phyloP scores from a whole-genome alignment of 306 rosid species.

The Quillaja saponaria region DNA sequence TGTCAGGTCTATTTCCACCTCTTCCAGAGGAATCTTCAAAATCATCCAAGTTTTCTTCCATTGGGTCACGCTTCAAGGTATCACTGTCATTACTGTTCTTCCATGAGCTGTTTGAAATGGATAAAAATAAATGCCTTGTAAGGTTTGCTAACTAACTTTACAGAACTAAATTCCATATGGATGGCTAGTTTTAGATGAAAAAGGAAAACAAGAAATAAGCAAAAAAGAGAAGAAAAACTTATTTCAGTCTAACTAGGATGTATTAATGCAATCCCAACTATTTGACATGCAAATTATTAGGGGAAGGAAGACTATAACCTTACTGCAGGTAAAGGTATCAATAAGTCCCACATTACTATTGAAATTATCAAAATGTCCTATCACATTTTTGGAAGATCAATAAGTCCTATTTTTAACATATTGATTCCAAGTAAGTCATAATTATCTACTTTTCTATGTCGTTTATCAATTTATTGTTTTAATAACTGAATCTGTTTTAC shows the following conservation, averaged over 20 bases:
- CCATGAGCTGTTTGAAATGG: slow-evolving; percentile 6
- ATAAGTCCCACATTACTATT: no score
- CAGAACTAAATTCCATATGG: not conserved
- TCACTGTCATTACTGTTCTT: not conserved
- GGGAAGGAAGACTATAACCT: no score
- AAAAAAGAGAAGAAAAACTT: not conserved
- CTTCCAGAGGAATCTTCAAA: slow-evolving; percentile 87
- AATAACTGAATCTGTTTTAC: no score
- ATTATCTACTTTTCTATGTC: no score
- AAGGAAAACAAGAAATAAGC: no score
- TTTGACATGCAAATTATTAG: not conserved
- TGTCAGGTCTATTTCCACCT: slow-evolving; percentile 83
- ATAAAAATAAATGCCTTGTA: not conserved
- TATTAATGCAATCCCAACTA: not conserved
- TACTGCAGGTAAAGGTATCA: no score
- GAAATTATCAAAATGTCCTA: no score
- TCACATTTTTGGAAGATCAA: no score
- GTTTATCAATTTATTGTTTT: no score
- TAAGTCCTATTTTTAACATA: no score
- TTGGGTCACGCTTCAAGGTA: slow-evolving; percentile 98
- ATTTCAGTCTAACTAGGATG: not conserved
- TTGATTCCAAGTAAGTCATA: no score
- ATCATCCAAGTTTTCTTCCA: slow-evolving; percentile 94
- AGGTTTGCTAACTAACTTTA: slow-evolving; percentile 2
- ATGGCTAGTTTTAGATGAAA: slow-evolving; percentile 12